A percentile compares a stretch with the other conserved stretches of the same genome.
These are phyloP conservation scores for Xylaria telfairii DNA, from an alignment of 495 filamentous ascomycete species.

Conservation along the genomic window DNA sequence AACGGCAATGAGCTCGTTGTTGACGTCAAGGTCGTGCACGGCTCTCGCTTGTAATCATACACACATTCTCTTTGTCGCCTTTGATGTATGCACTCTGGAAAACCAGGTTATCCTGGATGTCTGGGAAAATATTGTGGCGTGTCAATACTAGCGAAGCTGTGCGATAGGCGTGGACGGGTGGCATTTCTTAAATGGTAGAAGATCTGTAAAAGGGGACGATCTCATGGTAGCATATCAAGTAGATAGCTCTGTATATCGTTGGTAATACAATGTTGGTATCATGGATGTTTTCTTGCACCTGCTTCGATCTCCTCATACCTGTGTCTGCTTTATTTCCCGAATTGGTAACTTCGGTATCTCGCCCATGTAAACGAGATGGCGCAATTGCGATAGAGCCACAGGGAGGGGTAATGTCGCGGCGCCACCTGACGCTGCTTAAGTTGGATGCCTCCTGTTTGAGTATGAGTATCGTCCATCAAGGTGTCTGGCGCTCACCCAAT, in stretches of 20 bases:
- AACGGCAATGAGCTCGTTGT: constrained; percentile 93
- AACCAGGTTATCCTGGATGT: constrained; percentile 9
- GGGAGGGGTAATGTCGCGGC: too few species aligned
- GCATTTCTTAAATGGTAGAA: background rate
- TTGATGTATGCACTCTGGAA: constrained; percentile 24
- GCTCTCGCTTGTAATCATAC: constrained; percentile 58
- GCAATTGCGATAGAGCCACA: too few species aligned
- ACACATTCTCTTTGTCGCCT: constrained; percentile 26
- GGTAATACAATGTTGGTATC: constrained; percentile 36
- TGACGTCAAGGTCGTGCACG: constrained; percentile 98
- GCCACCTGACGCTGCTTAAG: too few species aligned
- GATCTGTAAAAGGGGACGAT: constrained; percentile 36
- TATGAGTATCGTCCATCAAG: background rate
- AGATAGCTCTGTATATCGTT: constrained; percentile 43
- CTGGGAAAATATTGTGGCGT: background rate
- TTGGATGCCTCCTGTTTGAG: background rate
- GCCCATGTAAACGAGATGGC: too few species aligned
- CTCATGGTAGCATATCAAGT: constrained; percentile 39
- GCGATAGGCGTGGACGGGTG: background rate
- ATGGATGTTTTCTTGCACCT: background rate
- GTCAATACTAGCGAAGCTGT: constrained; percentile 12
- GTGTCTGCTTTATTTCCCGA: too few species aligned
- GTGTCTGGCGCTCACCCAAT: background rate
- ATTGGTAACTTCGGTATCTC: too few species aligned
- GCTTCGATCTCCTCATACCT: too few species aligned